phyloP scores from a whole-genome alignment of 768 basidiomycete genomes.

The Fomitopsis serialis region DNA sequence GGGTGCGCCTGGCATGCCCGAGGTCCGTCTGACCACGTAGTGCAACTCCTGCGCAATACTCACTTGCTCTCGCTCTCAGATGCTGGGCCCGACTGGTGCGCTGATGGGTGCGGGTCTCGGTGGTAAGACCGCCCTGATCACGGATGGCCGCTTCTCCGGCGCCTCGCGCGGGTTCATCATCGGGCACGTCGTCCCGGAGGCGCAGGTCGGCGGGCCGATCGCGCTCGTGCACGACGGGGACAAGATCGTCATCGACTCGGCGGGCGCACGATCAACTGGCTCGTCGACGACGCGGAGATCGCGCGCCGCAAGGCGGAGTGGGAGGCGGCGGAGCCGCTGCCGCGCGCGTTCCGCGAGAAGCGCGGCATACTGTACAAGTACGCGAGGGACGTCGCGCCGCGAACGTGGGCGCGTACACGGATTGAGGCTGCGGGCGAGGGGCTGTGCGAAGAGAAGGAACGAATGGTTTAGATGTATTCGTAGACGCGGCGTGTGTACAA shows the following conservation, averaged over 20 bases:
- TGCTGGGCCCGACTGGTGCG: slow-evolving; percentile 71
- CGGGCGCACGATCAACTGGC: slow-evolving; percentile 65
- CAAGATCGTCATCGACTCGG: slow-evolving; percentile 67
- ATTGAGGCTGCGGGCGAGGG: slow-evolving; percentile 34
- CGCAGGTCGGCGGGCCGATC: slow-evolving; percentile 79
- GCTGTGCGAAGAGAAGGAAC: not conserved
- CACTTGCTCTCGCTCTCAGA: slow-evolving; percentile 24
- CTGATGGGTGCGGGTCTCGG: slow-evolving; percentile 82
- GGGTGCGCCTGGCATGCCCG: slow-evolving; percentile 91
- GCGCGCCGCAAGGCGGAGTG: slow-evolving; percentile 55
- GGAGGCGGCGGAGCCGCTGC: slow-evolving; percentile 55
- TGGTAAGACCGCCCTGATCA: slow-evolving; percentile 74
- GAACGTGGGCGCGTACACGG: slow-evolving; percentile 77
- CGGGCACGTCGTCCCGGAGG: slow-evolving; percentile 59
- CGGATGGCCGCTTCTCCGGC: slow-evolving; percentile 87
- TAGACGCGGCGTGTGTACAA: too few species aligned
- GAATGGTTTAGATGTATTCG: too few species aligned
- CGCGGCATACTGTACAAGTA: slow-evolving; percentile 77
- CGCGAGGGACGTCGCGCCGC: slow-evolving; percentile 85
- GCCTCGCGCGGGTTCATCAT: slow-evolving; percentile 68
- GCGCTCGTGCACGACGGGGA: slow-evolving; percentile 85
- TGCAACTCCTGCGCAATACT: not conserved
- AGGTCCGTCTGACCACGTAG: slow-evolving; percentile 33
- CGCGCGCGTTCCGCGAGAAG: slow-evolving; percentile 53
- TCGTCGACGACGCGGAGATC: slow-evolving; percentile 64